Evolutionary conservation across 1,284 basidiomycete species (phyloP).

Genomic region (Stygiomarasmius scandens): DNA sequence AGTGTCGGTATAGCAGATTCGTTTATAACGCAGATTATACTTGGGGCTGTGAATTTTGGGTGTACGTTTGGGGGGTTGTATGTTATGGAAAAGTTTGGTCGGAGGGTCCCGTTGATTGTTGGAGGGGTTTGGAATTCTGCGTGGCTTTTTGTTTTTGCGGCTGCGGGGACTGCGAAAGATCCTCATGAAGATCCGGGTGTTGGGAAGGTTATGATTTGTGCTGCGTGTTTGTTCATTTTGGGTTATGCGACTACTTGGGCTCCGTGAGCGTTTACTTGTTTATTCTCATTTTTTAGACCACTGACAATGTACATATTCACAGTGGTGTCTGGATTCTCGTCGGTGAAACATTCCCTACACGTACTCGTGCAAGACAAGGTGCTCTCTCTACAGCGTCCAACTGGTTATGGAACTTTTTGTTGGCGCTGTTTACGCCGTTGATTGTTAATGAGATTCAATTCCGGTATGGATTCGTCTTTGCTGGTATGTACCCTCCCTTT

Average conservation of each 20-base stretch:
- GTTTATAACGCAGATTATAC: constrained; percentile 74
- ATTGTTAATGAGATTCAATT: constrained; percentile 60
- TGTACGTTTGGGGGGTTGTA: constrained; percentile 75
- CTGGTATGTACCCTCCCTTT: constrained; percentile 60
- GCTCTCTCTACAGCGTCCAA: constrained; percentile 67
- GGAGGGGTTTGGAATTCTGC: constrained; percentile 74
- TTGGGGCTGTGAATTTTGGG: constrained; percentile 70
- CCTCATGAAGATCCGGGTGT: constrained; percentile 50
- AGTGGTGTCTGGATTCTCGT: constrained; percentile 75
- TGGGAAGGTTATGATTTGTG: constrained; percentile 74
- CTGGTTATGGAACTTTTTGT: constrained; percentile 74
- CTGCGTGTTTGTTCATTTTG: constrained; percentile 79
- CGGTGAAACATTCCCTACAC: constrained; percentile 77
- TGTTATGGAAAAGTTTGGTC: constrained; percentile 70
- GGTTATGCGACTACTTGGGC: constrained; percentile 81
- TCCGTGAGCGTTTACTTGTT: constrained; percentile 37
- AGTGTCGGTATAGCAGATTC: constrained; percentile 70
- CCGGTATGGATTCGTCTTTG: constrained; percentile 76
- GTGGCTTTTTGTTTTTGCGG: constrained; percentile 81
- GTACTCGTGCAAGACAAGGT: constrained; percentile 77
- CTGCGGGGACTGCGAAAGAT: constrained; percentile 69
- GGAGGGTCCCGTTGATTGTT: constrained; percentile 62
- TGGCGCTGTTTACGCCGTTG: constrained; percentile 78
- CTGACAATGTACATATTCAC: constrained; percentile 70
- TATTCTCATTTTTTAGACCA: constrained; percentile 67